Evolutionary conservation across 306 rosid species (phyloP).

Genomic region (Vigna hirtella): DNA sequence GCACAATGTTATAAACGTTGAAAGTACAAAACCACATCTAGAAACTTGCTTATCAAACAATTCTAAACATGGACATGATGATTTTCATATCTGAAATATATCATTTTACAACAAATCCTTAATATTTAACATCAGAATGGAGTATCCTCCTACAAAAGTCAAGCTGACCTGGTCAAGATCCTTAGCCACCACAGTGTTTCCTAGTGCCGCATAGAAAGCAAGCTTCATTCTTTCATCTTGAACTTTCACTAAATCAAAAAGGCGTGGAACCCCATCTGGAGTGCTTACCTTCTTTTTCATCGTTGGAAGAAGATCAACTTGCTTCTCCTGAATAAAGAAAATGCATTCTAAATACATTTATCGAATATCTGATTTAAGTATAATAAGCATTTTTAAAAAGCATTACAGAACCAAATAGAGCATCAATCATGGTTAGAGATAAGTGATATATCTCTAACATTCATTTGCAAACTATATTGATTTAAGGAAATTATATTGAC

Average conservation of each 20-base stretch:
- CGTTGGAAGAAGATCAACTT: constrained; percentile 67
- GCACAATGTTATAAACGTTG: constrained; percentile 12
- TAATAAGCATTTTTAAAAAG: not conserved
- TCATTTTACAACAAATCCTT: not conserved
- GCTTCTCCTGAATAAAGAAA: constrained; percentile 79
- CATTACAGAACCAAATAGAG: constrained; percentile 23
- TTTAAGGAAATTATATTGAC: not conserved
- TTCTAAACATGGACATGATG: constrained; percentile 21
- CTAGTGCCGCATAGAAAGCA: constrained; percentile 81
- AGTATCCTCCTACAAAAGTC: constrained; percentile 7
- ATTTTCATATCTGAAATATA: constrained; percentile 6
- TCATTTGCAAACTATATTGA: constrained; percentile 11
- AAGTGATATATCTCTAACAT: not conserved
- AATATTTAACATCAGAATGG: constrained; percentile 9
- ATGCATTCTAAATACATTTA: not conserved
- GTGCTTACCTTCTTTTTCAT: constrained; percentile 65
- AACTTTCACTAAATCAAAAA: constrained; percentile 84
- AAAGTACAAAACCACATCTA: not conserved
- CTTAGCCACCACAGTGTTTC: constrained; percentile 85
- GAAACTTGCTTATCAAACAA: constrained; percentile 3
- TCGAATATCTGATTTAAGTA: constrained; percentile 12
- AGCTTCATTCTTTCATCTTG: constrained; percentile 87
- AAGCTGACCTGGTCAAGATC: constrained; percentile 89
- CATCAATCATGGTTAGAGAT: not conserved
- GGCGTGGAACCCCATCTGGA: constrained; percentile 94